Conservation (phyloP, 2,329 filamentous ascomycete genomes). For the Ophiocordyceps australis region DNA sequence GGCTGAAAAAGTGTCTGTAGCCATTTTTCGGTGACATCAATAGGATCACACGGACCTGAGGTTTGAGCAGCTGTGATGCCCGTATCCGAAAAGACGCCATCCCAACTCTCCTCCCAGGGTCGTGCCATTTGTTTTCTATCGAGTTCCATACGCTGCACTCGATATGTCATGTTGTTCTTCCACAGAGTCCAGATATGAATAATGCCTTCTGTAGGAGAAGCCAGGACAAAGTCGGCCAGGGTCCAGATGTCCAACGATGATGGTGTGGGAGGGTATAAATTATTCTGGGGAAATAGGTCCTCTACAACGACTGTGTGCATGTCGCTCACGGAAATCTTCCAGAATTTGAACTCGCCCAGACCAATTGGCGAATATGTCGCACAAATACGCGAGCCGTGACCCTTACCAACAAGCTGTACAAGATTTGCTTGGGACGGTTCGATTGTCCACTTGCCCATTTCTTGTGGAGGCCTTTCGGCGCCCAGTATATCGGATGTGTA, state of each 20-base stretch:
- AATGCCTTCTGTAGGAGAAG: constrained; percentile 30
- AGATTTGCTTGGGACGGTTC: constrained; percentile 64
- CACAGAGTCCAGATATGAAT: constrained; percentile 59
- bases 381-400: constrained; percentile 35
- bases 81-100: constrained; percentile 44
- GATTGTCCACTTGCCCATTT: constrained; percentile 55
- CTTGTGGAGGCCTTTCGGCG: constrained; percentile 44
- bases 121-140: constrained; percentile 42
- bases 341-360: constrained; percentile 87
- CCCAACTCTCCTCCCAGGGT: constrained; percentile 54
- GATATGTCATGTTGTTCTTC: constrained; percentile 70
- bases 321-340: constrained; percentile 51
- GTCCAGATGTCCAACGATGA: constrained; percentile 65
- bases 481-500: constrained; percentile 64
- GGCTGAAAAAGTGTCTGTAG: constrained; percentile 67
- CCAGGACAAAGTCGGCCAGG: constrained; percentile 55
- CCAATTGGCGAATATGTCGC: constrained; percentile 81
- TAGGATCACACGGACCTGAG: constrained; percentile 43
- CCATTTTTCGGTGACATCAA: constrained; percentile 71
- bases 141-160: constrained; percentile 57
- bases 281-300: constrained; percentile 46
- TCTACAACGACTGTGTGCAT: constrained; percentile 45
- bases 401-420: constrained; percentile 49
- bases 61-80: constrained; percentile 32
- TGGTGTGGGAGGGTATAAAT: constrained; percentile 48